A percentile compares a stretch with the other conserved stretches of the same genome.
These are phyloP conservation scores for Lepidium campestre DNA, from an alignment of 441 rosid species.

Conservation along the genomic window DNA sequence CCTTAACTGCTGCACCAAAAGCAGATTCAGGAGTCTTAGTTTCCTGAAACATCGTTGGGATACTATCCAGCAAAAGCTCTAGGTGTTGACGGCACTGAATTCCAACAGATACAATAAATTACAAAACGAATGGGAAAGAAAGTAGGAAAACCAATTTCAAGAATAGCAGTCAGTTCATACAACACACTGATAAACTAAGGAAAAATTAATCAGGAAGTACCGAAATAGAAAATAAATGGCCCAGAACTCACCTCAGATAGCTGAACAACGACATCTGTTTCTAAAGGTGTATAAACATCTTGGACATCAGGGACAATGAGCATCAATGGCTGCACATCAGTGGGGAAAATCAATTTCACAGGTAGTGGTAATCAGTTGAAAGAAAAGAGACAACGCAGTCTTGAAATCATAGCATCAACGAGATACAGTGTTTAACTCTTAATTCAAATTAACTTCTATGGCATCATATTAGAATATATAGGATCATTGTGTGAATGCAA, in stretches of 20 bases:
- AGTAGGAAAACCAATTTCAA: constrained; percentile 7
- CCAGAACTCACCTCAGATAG: constrained; percentile 67
- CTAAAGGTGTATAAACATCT: constrained; percentile 85
- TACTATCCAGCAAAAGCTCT: constrained; percentile 90
- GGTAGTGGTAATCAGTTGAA: constrained; percentile 10
- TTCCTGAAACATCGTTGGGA: constrained; percentile 87
- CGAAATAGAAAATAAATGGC: neutral
- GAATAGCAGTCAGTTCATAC: constrained; percentile 11
- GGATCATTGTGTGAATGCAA: neutral
- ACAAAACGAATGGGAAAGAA: constrained; percentile 3
- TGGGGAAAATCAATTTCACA: constrained; percentile 19
- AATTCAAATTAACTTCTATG: neutral
- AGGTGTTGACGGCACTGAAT: constrained; percentile 91
- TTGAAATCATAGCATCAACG: neutral
- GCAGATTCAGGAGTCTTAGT: constrained; percentile 90
- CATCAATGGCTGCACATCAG: constrained; percentile 73
- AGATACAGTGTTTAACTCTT: neutral
- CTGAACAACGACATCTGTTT: constrained; percentile 77
- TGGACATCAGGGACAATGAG: constrained; percentile 78
- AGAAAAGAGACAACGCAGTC: neutral
- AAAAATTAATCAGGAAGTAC: neutral
- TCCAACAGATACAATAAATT: constrained; percentile 10
- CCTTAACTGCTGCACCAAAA: constrained; percentile 97
- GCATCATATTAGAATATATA: neutral
- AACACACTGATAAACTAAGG: neutral